These are phyloP conservation scores for Hyaloscypha bicolor DNA, from an alignment of 495 filamentous ascomycete genomes.

Conservation along the genomic window DNA sequence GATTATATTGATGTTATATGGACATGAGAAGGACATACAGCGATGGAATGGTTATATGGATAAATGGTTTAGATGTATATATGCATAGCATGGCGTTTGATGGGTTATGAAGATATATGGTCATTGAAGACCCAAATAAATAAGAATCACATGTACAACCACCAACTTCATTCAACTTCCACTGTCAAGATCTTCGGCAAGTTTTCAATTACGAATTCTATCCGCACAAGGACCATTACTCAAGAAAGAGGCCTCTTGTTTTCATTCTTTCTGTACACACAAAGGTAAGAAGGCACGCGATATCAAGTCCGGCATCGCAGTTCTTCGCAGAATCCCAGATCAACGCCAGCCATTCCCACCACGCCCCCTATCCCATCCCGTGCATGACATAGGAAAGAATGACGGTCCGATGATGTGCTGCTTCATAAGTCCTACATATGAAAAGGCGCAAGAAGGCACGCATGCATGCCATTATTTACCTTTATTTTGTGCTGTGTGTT, in stretches of 20 bases:
- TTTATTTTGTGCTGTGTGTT: slow-evolving; percentile 4
- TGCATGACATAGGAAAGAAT: slow-evolving; percentile 20
- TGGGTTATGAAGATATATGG: not conserved
- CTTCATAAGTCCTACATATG: not conserved
- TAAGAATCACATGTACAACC: not conserved
- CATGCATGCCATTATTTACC: slow-evolving; percentile 11
- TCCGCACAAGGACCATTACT: not conserved
- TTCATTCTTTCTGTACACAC: slow-evolving; percentile 21
- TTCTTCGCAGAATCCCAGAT: slow-evolving; percentile 4
- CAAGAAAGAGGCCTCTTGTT: not conserved
- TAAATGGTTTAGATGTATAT: slow-evolving; percentile 10
- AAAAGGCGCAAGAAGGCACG: slow-evolving; percentile 1
- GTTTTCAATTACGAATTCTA: not conserved
- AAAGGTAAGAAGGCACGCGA: slow-evolving; percentile 13
- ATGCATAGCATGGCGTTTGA: slow-evolving; percentile 5
- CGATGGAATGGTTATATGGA: not conserved
- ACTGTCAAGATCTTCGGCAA: no score
- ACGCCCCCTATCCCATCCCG: slow-evolving; percentile 7
- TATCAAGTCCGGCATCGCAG: not conserved
- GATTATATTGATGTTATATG: not conserved
- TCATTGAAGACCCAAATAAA: not conserved
- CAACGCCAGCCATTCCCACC: slow-evolving; percentile 21
- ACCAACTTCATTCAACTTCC: not conserved
- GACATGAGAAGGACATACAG: not conserved
- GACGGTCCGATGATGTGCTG: not conserved